phyloP scores from a whole-genome alignment of 495 filamentous ascomycete genomes.

The Cenococcum geophilum region DNA sequence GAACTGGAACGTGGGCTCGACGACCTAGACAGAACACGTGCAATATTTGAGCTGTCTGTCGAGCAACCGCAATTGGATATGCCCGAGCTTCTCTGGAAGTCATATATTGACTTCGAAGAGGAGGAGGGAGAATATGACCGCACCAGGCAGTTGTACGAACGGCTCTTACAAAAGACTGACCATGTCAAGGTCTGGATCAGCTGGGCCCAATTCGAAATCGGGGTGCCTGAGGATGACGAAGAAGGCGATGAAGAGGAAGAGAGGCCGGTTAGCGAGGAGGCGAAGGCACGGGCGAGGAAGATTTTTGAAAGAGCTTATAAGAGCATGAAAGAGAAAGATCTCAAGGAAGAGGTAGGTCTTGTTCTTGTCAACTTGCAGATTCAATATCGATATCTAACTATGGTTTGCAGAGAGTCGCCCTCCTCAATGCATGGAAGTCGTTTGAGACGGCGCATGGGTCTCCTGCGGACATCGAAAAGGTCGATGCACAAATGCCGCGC shows the following conservation, averaged over 20 bases:
- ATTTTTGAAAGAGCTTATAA: constrained; percentile 84
- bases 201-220: constrained; percentile 95
- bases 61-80: constrained; percentile 83
- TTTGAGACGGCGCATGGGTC: constrained; percentile 84
- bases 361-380: not conserved
- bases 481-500: constrained; percentile 89
- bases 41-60: constrained; percentile 88
- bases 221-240: constrained; percentile 61
- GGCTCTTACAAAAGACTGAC: constrained; percentile 83
- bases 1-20: constrained; percentile 86
- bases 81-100: constrained; percentile 95
- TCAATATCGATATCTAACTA: constrained; percentile 33
- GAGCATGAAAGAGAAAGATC: constrained; percentile 83
- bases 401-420: constrained; percentile 58
- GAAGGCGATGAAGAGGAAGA: constrained; percentile 54
- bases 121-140: constrained; percentile 82
- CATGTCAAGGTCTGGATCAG: constrained; percentile 99
- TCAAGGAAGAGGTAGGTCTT: constrained; percentile 73
- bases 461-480: constrained; percentile 69
- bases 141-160: constrained; percentile 79
- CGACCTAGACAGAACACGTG: constrained; percentile 79
- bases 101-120: constrained; percentile 97
- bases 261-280: constrained; percentile 68
- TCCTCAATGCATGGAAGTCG: constrained; percentile 83
- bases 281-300: constrained; percentile 71